Evolutionary conservation across 1,284 basidiomycete genomes (phyloP), one percentile per base, ranked within the genome.

Genomic region (Fomitopsis pinicola): DNA sequence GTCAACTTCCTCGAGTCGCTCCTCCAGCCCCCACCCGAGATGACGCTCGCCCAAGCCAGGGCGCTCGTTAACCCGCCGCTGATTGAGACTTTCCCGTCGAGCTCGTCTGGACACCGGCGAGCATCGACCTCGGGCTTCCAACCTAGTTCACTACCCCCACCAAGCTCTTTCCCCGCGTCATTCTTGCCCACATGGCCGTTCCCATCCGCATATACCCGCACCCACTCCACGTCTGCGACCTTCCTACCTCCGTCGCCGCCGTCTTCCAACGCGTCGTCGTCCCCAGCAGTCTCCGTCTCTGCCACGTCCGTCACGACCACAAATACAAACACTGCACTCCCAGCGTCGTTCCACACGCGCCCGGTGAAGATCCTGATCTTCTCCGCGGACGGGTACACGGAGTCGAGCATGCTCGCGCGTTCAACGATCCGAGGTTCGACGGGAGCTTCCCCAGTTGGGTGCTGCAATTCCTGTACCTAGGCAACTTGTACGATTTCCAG

Each of bases 401-500:
- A 98, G 75, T 92, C 91, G 19, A 93, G 91, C 42, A 87, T 97
- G 15, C 85, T 96, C 55, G 96, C 94, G 14, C 80, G 96, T 97
- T 98, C 76, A 89, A 94, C 68, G 92, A 95, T 74, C 82, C 86
- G 42, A 79, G 92, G 62, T 99, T 98, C 73, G 95, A 99, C 71
- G 96, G 96, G 30, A 94, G 92, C 66, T 96, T 99, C 78, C 96
- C 97, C 7, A 95, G 92, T 69, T 84, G 95, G 36, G 95, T 99
- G 65, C 75, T 98, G 63, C 94, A 94, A 45, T 97, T 95, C 78
- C 81, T 99, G 69, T 99, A 98, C 77, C 85, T 99, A 53, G 96
- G 97, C 59, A 98, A 98, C 75, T 73, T 97, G 90, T 93, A 71
- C 75, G 91, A 85, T 15, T 64, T 62, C 61, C 62, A 63, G 61